Base-by-base conservation (phyloP, 306 rosid species). In the Glycine tomentella region DNA sequence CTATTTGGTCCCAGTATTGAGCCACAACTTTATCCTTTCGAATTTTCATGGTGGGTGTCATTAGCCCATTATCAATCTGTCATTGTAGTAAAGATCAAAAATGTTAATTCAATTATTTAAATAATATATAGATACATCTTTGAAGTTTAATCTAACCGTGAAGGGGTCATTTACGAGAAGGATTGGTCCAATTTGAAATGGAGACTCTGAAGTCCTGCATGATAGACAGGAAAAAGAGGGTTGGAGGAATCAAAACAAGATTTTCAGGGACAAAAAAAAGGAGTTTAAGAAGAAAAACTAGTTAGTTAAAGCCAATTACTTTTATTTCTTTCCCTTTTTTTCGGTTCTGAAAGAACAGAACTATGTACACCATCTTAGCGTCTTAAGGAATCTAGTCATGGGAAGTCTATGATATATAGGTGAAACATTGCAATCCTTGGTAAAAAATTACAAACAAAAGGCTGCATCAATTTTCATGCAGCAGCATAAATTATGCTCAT, bases 21-120 rank as follows among this genome's bases (percentile, higher is more conserved):
- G 84, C 87, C 69, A 80, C 80, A 48, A 93, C 97, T 69, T 72
- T 86, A 82, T 95, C 96, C 84, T 98, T 84, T 82, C 95, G 91
- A 67, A 95, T 81, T 81, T 95, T 93, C 99, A 95, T 84, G 11
- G 99, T 95, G 3, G 99, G 97, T 71, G 97, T 95, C 97, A 95
- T 83, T 67, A 93, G 84, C 36, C 97, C 97, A 72, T 87, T 85
- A 52, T 95, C 99, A 80, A 95, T 87, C 99, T 95, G 91, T 83
- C 81, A 79, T 75, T 31, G 10, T 76, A 80, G 70, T 12, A 64
- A 72, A 16, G 33, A 78, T 83, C 72, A 86, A 55, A 55, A 14
- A 70, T 56, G 74, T 74, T 74, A 59, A 13, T 59, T 70, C 44
- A 52, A 53, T 58, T 40, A 46, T 36, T 36, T 66, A 52, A 69